Evolutionary conservation across 495 filamentous ascomycete species (phyloP), one percentile per base, ranked within the genome.

Genomic region (Aspergillus biplanus): DNA sequence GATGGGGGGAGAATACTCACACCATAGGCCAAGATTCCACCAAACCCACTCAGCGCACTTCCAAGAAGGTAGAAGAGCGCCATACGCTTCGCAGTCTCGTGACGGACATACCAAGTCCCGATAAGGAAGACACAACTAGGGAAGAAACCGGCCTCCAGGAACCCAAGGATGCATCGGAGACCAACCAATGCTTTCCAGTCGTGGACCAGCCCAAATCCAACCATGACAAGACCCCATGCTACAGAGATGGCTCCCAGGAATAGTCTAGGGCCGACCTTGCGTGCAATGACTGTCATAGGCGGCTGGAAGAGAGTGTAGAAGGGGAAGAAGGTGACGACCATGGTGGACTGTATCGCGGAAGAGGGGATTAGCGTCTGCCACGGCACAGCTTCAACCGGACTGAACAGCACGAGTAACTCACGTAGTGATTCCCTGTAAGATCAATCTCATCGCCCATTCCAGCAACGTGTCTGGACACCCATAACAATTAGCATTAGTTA

Each of bases 101-200:
- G 84, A 54, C 84, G 67, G 2, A 79, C 78, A 62, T 86, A 87
- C 84, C 85, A 87, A 6, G 78, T 83, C 46, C 73, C 77, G 9
- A 87, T 75, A 13, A 87, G 71, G 62, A 85, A 86, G 3, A 83
- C 79, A 50, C 78, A 81, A 52, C 56, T 78, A 62, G 86, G 85
- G 73, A 83, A 86, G 68, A 86, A 85, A 15, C 65, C 86, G 58
- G 87, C 84, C 61, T 89, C 85, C 6, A 89, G 68, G 6, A 85
- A 66, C 52, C 87, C 86, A 18, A 90, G 75, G 16, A 88, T 59
- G 1, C 85, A 70, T 12, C 87, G 75, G 44, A 88, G 67, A 0
- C 67, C 85, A 4, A 80, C 72, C 72, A 89, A 74, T 1, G 67
- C 62, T 13, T 67, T 62, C 79, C 81, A 88, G 12, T 73, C 69